Base-by-base conservation (phyloP, 352 stramenopile species). In the Pythium sp. region DNA sequence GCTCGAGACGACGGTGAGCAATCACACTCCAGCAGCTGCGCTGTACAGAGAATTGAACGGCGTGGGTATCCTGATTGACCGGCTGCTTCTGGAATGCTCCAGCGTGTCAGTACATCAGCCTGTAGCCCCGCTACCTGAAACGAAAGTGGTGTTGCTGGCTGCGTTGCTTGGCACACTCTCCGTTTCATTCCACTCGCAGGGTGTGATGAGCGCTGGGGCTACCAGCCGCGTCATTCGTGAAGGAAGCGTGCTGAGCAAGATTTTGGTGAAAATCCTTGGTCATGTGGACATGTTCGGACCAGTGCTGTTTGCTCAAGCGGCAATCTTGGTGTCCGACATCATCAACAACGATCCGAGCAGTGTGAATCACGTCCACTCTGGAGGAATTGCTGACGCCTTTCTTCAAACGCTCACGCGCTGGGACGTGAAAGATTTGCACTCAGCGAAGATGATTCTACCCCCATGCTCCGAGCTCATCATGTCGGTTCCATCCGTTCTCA, bases 271-370 rank as follows among this genome's bases (percentile, higher is more conserved):
- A 41, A 89, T 99, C 61, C 73, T 99, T 62, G 78, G 86, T 15
- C 90, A 98, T 76, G 80, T 98, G 47, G 82, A 97, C 66, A 72
- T 82, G 5, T 99, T 98, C 69, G 96, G 97, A 15, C 91, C 96
- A 3, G 84, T 96, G n/a, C 72, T 99, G 38, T 97, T 97, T 61
- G 91, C 95, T 26, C 87, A 99, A 63, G 79, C 94, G 12, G 79
- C 87, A 4, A 97, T 97, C 24, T 80, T 99, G 38, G 80, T 99
- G 36, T 93, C 90, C 11, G 96, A 99, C 79, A 84, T 99, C n/a
- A 97, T 98, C 79, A 99, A 99, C 80, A 97, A 96, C 49, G 96
- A 99, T 78, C 97, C 81, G 73, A 98, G 81, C 68, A 94, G 97
- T 72, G 92, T 99, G 49, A 92, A 98, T 75, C 85, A 98, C 74